Conservation (phyloP, 192 early-diverging fungal species). For the Glomus cerebriforme region DNA sequence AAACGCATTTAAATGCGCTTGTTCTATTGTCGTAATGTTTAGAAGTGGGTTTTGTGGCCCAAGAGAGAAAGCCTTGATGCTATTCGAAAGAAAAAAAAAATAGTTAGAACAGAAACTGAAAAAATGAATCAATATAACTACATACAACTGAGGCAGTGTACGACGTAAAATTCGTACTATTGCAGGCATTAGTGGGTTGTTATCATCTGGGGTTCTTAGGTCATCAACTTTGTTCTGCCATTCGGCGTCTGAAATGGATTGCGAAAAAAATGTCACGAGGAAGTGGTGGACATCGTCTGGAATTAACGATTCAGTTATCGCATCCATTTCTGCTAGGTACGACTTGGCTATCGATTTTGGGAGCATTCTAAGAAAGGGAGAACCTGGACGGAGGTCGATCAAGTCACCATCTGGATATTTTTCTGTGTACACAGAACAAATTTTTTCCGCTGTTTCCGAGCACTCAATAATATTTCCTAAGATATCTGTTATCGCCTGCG, state of each 20-base stretch:
- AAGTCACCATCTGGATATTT: conserved; percentile 25
- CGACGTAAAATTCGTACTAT: conserved; percentile 27
- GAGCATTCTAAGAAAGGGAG: conserved; percentile 26
- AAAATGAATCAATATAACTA: no score
- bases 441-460: no score
- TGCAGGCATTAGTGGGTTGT: conserved; percentile 26
- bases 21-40: conserved; percentile 11
- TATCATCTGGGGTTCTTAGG: neutral
- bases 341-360: conserved; percentile 13
- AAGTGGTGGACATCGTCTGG: conserved; percentile 21
- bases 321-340: conserved; percentile 31
- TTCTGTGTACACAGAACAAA: neutral
- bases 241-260: conserved; percentile 1
- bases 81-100: conserved; percentile 23
- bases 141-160: conserved; percentile 31
- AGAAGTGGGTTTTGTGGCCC: conserved; percentile 16
- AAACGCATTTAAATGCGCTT: conserved; percentile 30
- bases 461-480: no score
- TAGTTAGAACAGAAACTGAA: no score
- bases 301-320: conserved; percentile 29
- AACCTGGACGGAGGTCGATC: conserved; percentile 11
- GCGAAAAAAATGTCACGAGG: conserved; percentile 23
- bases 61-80: conserved; percentile 27
- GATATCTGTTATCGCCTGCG: no score
- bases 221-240: conserved; percentile 26